Conservation (phyloP, 257 asterid species). For the Solanum tarapatanum region DNA sequence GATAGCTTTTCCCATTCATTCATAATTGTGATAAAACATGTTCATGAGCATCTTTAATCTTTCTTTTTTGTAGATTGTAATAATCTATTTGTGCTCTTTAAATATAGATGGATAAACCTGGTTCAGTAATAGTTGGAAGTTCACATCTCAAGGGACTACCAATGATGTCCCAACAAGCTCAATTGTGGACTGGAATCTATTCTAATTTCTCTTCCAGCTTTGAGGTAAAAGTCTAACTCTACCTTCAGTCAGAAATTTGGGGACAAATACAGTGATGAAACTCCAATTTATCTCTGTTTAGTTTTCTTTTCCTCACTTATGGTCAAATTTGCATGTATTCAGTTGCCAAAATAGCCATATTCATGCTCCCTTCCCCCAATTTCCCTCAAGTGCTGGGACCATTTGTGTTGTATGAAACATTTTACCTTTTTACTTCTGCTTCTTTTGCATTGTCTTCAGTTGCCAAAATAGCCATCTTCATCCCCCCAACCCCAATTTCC, state of each 20-base stretch:
- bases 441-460: neutral
- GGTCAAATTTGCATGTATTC: neutral
- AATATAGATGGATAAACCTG: conserved; percentile 16
- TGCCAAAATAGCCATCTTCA: neutral
- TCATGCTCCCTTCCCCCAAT: neutral
- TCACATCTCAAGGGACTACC: conserved; percentile 23
- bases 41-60: neutral
- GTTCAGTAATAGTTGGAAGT: conserved; percentile 3
- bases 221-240: conserved; percentile 8
- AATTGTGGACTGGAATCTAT: conserved; percentile 15
- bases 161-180: conserved; percentile 16
- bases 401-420: neutral
- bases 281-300: neutral
- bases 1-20: neutral
- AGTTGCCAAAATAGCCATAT: neutral
- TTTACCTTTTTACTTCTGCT: neutral
- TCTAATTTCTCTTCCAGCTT: conserved; percentile 13
- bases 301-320: neutral
- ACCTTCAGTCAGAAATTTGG: neutral
- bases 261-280: neutral
- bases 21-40: neutral
- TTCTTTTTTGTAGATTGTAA: neutral
- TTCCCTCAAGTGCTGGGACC: neutral
- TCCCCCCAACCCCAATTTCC: neutral
- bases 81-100: neutral